Base-by-base conservation (phyloP, 768 basidiomycete genomes). In the Xerocomus brunneocitrinus region DNA sequence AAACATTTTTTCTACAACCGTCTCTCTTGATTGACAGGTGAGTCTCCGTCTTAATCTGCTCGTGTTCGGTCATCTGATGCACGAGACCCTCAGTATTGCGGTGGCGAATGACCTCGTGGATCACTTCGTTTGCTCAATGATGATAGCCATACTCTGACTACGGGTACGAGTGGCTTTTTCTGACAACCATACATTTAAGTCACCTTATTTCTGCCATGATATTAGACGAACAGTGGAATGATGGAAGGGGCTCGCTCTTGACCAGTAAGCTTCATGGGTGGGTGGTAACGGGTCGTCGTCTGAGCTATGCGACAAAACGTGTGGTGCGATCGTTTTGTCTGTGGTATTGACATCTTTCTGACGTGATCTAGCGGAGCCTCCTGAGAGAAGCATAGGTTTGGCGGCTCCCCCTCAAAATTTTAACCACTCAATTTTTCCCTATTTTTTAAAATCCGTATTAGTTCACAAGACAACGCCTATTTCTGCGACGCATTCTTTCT, bases 51-150 rank as follows among this genome's bases (percentile, higher is more conserved):
- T 52, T 47, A 53, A 46, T 49, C 53, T 47, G 47, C 52, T 58
- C 53, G 24, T 55, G 38, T 45, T 48, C 48, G 31, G 50, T 46
- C 56, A 62, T 56, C 52, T 52, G 51, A 55, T 55, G 43, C 58
- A 44, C 47, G 54, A 39, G 44, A 57, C 39, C 25, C 50, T 35
- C 50, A 49, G 41, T 46, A 46, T 54, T 63, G 48, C 43, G 46
- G 57, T 50, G 54, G 63, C 53, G 52, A 50, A 45, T 50, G 49
- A 63, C 64, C 64, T 65, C 64, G 61, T 65, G 64, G 7, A 65
- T 66, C 59, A 63, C 35, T 45, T 38, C 38, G 50, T 50, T 54
- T 47, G 53, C 62, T 58, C 56, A 46, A 60, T 61, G 47, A 57
- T 19, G 61, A 59, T 52, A 53, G 41, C 47, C 28, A 44, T 35